Percentiles rank a stretch among this genome's conserved stretches.
phyloP scores from a whole-genome alignment of 306 rosid species.

The Castanea sativa region DNA sequence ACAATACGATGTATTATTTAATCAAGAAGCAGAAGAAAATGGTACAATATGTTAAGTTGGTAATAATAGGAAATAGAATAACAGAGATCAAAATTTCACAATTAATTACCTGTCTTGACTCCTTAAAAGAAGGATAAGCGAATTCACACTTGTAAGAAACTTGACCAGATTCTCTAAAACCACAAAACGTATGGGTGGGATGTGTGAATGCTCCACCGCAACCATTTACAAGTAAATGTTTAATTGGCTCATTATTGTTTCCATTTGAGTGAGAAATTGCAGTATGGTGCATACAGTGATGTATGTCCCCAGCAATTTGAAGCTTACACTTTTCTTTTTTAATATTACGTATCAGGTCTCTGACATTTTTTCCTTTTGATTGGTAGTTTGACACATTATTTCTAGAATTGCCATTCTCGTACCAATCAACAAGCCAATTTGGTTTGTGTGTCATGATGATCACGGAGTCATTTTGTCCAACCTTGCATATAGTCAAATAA shows the following conservation, averaged over 20 bases:
- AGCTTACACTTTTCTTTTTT: constrained; percentile 87
- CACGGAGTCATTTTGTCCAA: constrained; percentile 72
- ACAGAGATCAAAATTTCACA: neutral
- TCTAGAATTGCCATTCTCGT: constrained; percentile 73
- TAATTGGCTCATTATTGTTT: constrained; percentile 20
- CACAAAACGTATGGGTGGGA: constrained; percentile 85
- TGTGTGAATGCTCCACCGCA: constrained; percentile 97
- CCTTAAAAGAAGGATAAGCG: constrained; percentile 80
- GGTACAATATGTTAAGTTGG: constrained; percentile 7
- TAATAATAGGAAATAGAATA: neutral
- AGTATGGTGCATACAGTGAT: constrained; percentile 96
- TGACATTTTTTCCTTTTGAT: constrained; percentile 11
- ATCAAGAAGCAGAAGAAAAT: constrained; percentile 29
- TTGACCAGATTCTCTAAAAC: constrained; percentile 47
- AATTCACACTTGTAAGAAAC: constrained; percentile 59
- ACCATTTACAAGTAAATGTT: constrained; percentile 90
- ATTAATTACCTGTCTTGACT: constrained; percentile 65
- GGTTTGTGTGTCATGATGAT: constrained; percentile 92
- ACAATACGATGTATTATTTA: constrained; percentile 38
- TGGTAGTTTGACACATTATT: constrained; percentile 27
- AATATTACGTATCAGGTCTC: constrained; percentile 67
- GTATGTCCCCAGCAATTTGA: constrained; percentile 95
- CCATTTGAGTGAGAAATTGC: neutral
- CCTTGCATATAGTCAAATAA: constrained; percentile 50
- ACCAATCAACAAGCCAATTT: constrained; percentile 94